Base-by-base conservation (phyloP, 345 rosid genomes). In the Boechera divaricarpa region DNA sequence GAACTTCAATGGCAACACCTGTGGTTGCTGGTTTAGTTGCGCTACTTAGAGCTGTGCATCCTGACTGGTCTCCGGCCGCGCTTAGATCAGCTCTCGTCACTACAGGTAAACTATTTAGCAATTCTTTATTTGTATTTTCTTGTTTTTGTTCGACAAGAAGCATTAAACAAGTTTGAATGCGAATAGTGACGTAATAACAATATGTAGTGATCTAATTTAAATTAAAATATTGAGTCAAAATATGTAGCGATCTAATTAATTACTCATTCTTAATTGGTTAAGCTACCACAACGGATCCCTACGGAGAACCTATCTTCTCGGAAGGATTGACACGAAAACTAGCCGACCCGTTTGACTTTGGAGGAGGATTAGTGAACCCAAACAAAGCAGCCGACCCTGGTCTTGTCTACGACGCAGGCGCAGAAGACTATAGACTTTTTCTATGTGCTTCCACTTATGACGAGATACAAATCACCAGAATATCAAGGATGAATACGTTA, bases 351-450 rank as follows among this genome's bases (percentile, higher is more conserved):
- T 85, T 86, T 9, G 85, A 84, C 41, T 74, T 28, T 10, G 97
- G 97, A 8, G 82, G 87, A 8, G 92, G 89, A 9, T 85, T 86
- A 53, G 84, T 86, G 4, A 81, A 83, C 73, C 89, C 91, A 4
- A 72, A 85, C 1, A 74, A 67, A 33, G 92, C 92, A 24, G 68
- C 74, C 16, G 70, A 81, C n/a, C 90, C 90, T 0, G 91, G 92
- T 35, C 78, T 91, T 10, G 67, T 91, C 3, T 86, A 86, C 61
- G 91, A 89, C n/a, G 77, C 86, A 15, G 57, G 63, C 10, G 78
- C 77, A 1, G 64, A 76, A 11, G 87, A 85, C 31, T 87, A 89
- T 51, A 59, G 84, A 5, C 84, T 63, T 2, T 82, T 79, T 62
- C 63, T 85, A 4, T 88, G 88, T 26, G 83, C 86, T 52, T 69